Evolutionary conservation across 768 basidiomycete genomes (phyloP).

Genomic region (Boletus huronensis): DNA sequence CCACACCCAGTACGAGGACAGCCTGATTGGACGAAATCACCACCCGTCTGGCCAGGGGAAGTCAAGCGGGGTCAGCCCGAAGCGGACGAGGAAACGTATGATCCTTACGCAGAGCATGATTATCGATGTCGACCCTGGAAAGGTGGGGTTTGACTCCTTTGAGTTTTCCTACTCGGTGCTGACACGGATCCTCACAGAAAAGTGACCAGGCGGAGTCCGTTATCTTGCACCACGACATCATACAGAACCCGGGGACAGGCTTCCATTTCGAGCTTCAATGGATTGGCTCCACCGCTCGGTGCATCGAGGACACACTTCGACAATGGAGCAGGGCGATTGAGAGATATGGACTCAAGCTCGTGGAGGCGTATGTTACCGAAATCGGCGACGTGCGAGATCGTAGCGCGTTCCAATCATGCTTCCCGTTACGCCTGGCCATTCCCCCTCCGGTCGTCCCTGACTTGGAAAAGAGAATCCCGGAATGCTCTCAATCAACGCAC

Average conservation of each 20-base stretch:
- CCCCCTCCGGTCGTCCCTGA: constrained; percentile 71
- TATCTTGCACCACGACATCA: constrained; percentile 88
- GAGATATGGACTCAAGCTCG: constrained; percentile 84
- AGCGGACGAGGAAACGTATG: constrained; percentile 54
- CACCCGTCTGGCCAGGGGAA: constrained; percentile 37
- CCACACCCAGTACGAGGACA: constrained; percentile 43
- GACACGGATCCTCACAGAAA: constrained; percentile 43
- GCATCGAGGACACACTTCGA: constrained; percentile 84
- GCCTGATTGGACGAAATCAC: constrained; percentile 30
- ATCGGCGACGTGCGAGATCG: constrained; percentile 82
- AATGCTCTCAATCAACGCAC: constrained; percentile 59
- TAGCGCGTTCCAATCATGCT: constrained; percentile 91
- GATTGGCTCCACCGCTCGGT: constrained; percentile 91
- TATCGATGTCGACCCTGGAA: constrained; percentile 79
- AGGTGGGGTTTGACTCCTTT: constrained; percentile 41
- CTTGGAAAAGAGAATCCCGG: constrained; percentile 62
- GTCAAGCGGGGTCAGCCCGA: constrained; percentile 37
- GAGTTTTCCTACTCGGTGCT: constrained; percentile 1
- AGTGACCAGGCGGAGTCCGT: constrained; percentile 88
- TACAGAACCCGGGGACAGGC: constrained; percentile 91
- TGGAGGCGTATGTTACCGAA: constrained; percentile 91
- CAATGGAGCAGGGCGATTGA: constrained; percentile 82
- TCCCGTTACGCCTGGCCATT: constrained; percentile 73
- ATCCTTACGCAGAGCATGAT: constrained; percentile 88
- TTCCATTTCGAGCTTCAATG: constrained; percentile 98